These are phyloP conservation scores for Tricholoma hemisulphureum DNA, from an alignment of 768 basidiomycete species.

Conservation along the genomic window DNA sequence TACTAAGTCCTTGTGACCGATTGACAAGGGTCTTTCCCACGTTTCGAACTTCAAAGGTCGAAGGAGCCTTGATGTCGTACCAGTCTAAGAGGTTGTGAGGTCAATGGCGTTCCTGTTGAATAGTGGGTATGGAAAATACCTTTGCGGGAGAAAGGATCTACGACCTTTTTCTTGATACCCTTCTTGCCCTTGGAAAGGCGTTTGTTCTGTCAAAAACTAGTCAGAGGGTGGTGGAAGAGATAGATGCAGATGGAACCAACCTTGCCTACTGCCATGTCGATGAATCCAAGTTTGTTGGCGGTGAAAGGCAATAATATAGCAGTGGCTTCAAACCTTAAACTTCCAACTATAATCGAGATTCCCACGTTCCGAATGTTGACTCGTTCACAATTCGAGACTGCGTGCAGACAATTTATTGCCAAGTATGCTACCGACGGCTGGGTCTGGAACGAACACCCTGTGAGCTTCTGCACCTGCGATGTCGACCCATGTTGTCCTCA, in stretches of 20 bases:
- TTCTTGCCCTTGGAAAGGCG: slow-evolving; percentile 97
- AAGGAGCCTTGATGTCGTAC: slow-evolving; percentile 99
- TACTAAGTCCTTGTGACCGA: slow-evolving; percentile 96
- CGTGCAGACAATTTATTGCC: slow-evolving; percentile 52
- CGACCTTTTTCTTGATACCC: slow-evolving; percentile 99
- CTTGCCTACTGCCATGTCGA: slow-evolving; percentile 88
- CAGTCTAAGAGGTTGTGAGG: slow-evolving; percentile 62
- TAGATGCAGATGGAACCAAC: slow-evolving; percentile 38
- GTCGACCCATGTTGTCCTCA: slow-evolving; percentile 8
- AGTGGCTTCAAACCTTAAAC: slow-evolving; percentile 68
- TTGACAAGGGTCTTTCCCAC: slow-evolving; percentile 99
- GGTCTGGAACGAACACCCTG: slow-evolving; percentile 61
- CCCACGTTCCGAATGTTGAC: slow-evolving; percentile 53
- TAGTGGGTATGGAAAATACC: slow-evolving; percentile 48
- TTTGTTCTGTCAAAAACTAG: slow-evolving; percentile 70
- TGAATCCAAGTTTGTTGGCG: slow-evolving; percentile 35
- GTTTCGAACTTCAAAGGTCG: slow-evolving; percentile 94
- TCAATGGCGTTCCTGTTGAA: background rate
- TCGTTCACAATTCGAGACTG: slow-evolving; percentile 57
- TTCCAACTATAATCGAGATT: slow-evolving; percentile 45
- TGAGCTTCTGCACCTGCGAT: slow-evolving; percentile 24
- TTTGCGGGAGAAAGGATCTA: slow-evolving; percentile 99
- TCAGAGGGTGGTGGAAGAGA: slow-evolving; percentile 4
- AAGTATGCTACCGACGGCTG: slow-evolving; percentile 40
- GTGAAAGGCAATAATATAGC: slow-evolving; percentile 21